Percentiles rank a stretch among this genome's conserved stretches.
Conservation (phyloP, 2,329 filamentous ascomycete species). For the Truncatella angustata region DNA sequence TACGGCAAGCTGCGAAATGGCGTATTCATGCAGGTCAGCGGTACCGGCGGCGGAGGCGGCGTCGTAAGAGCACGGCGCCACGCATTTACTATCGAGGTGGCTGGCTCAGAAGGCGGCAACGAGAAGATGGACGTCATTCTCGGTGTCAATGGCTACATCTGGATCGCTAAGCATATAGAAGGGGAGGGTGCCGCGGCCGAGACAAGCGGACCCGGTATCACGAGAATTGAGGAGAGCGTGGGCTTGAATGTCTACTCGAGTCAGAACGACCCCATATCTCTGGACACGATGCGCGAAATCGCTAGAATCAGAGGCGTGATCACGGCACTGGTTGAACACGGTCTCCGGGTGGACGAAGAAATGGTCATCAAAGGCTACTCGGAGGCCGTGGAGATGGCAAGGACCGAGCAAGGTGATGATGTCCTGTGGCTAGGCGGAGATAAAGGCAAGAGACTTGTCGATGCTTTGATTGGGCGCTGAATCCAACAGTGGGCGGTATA, state of each 20-base stretch:
- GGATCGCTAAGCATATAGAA: slow-evolving; percentile 83
- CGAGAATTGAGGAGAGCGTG: slow-evolving; percentile 82
- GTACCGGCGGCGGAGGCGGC: slow-evolving; percentile 79
- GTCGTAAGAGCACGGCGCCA: slow-evolving; percentile 83
- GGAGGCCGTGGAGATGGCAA: slow-evolving; percentile 72
- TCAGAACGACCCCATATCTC: slow-evolving; percentile 83
- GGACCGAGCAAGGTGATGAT: slow-evolving; percentile 55
- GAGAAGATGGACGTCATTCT: slow-evolving; percentile 80
- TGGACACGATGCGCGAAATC: slow-evolving; percentile 82
- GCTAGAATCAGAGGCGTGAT: slow-evolving; percentile 79
- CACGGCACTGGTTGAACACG: slow-evolving; percentile 76
- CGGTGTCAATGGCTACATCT: slow-evolving; percentile 96
- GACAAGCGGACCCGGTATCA: slow-evolving; percentile 61
- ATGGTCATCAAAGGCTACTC: slow-evolving; percentile 81
- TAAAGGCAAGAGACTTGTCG: slow-evolving; percentile 48
- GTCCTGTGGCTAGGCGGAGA: slow-evolving; percentile 61
- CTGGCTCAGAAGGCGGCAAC: slow-evolving; percentile 30
- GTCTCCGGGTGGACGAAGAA: slow-evolving; percentile 84
- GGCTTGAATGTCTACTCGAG: slow-evolving; percentile 87
- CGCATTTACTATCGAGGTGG: slow-evolving; percentile 74
- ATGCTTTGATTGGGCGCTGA: slow-evolving; percentile 32
- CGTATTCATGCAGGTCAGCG: slow-evolving; percentile 78
- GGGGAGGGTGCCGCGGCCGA: slow-evolving; percentile 46
- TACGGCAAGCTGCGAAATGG: slow-evolving; percentile 97
- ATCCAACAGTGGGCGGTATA: not conserved